Evolutionary conservation across 2,329 filamentous ascomycete genomes (phyloP).

Genomic region (Calonectria hongkongensis): DNA sequence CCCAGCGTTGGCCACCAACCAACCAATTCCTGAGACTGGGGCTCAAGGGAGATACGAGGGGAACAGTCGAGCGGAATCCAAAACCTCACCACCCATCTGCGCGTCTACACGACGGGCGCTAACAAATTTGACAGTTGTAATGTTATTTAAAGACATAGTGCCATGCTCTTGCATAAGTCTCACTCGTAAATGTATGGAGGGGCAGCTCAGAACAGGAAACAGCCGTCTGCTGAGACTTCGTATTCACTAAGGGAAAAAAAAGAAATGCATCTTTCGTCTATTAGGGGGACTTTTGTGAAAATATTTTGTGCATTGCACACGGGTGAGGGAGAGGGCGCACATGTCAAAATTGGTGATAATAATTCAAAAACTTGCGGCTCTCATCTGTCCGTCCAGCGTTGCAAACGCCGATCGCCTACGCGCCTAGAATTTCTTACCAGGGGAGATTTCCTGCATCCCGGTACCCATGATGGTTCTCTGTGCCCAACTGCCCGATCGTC

Average conservation of each 20-base stretch:
- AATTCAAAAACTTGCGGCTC: no score
- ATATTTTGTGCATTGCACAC: neutral
- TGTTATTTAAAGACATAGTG: constrained; percentile 5
- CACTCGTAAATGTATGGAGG: constrained; percentile 11
- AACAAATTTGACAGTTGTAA: neutral
- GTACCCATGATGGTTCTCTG: neutral
- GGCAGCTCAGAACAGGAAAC: neutral
- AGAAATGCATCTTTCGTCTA: neutral
- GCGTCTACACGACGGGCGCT: constrained; percentile 22
- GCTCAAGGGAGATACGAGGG: constrained; percentile 10
- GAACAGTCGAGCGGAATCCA: neutral
- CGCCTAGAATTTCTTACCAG: neutral
- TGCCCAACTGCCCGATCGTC: neutral
- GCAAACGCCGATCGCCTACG: neutral
- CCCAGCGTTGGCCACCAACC: neutral
- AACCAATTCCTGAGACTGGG: constrained; percentile 5
- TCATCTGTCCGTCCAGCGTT: no score
- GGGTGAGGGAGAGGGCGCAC: no score
- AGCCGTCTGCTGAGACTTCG: neutral
- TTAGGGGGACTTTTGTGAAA: neutral
- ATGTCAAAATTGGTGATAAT: no score
- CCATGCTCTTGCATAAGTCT: constrained; percentile 21
- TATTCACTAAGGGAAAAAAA: neutral
- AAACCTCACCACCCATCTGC: neutral
- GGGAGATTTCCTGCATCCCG: neutral